Conservation (phyloP, 768 basidiomycete genomes). For the Daedaleopsis sinensis region DNA sequence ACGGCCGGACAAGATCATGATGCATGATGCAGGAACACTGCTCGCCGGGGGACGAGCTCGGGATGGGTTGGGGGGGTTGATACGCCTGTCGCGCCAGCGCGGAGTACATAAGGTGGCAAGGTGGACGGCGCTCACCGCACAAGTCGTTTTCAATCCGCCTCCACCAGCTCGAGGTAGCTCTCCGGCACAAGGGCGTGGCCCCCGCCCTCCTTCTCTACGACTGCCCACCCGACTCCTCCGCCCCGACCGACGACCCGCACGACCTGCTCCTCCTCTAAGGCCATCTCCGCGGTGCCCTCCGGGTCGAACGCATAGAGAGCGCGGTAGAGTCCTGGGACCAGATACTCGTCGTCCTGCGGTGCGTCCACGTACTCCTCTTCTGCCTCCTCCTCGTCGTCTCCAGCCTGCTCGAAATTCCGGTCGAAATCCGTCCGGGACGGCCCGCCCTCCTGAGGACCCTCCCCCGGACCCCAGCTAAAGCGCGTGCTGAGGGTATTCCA, state of each 20-base stretch:
- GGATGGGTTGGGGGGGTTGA: constrained; percentile 2
- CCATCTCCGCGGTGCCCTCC: constrained; percentile 84
- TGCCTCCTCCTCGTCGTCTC: constrained; percentile 24
- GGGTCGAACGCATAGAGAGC: constrained; percentile 80
- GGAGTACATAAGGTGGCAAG: constrained; percentile 9
- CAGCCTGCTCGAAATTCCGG: constrained; percentile 46
- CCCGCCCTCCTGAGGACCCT: constrained; percentile 20
- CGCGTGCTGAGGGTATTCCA: constrained; percentile 39
- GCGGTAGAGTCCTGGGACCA: constrained; percentile 73
- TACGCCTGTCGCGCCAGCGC: constrained; percentile 21
- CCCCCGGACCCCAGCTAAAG: constrained; percentile 42
- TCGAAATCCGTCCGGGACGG: constrained; percentile 50
- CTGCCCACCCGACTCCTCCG: constrained; percentile 82
- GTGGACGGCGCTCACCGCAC: neutral
- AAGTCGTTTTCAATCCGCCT: constrained; percentile 33
- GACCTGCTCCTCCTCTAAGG: constrained; percentile 73
- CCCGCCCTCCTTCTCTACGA: constrained; percentile 54
- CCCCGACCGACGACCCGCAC: constrained; percentile 75
- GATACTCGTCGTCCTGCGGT: constrained; percentile 36
- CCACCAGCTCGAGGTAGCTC: constrained; percentile 68
- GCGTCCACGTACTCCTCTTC: constrained; percentile 30
- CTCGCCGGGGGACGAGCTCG: neutral
- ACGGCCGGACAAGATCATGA: constrained; percentile 1
- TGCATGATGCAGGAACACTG: constrained; percentile 7
- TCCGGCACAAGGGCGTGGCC: constrained; percentile 78